Base-by-base conservation (phyloP, 768 basidiomycete species). In the Phanerochaete sordida region DNA sequence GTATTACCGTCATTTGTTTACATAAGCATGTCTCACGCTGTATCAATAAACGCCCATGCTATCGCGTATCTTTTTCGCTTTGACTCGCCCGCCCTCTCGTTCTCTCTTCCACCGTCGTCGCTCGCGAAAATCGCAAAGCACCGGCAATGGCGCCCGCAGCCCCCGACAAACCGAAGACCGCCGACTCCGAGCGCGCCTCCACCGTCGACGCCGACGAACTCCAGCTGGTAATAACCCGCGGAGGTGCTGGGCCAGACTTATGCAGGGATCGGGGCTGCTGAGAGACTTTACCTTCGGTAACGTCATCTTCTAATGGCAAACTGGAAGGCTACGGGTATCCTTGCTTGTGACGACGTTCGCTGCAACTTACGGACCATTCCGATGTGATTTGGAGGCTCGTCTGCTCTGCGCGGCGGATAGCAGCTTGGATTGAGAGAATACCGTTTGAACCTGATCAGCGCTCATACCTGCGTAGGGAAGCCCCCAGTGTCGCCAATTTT, bases 401-500 rank as follows among this genome's bases (percentile, higher is more conserved):
- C 63, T 64, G 61, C 63, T 65, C 61, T 66, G 49, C 65, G 68
- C 66, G 63, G 62, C 66, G 66, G 58, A 59, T 73, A 72, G 71
- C 74, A 73, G 74, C 76, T 73, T 76, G 84, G 91, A 76, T 93
- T 95, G 93, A 95, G 93, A 95, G 90, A 61, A 95, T 84, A 95
- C 93, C 92, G 93, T 87, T 84, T 75, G 90, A 94, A 94, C 93
- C 91, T 95, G 93, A 91, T 83, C 88, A 93, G 91, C 81, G 90
- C 85, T 92, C 82, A 93, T 81, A 92, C 90, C 91, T 93, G 93
- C 93, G 93, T 91, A 93, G 92, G 91, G 91, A 95, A 91, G 88
- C 68, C 88, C 89, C 80, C 83, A 88, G 88, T 84, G 78, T 87
- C 76, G 67, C 72, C 69, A 75, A 74, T 74, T 75, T 66, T 28